Evolutionary conservation across 2,329 filamentous ascomycete genomes (phyloP), one percentile per base, ranked within the genome.

Genomic region (Pseudogymnoascus sp.): DNA sequence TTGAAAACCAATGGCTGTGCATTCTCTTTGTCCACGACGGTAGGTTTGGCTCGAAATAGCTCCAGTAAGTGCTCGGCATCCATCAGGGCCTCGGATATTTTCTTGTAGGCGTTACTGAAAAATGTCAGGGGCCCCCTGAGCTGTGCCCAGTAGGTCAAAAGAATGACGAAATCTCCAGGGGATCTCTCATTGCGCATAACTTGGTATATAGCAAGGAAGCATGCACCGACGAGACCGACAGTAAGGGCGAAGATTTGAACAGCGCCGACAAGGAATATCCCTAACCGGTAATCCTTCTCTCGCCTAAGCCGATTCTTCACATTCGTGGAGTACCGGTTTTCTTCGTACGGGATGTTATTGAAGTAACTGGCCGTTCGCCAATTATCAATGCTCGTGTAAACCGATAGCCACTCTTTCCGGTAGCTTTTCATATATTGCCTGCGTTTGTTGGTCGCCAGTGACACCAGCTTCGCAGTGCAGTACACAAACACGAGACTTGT

Each of bases 91-190:
- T 76, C 74, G 2, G 78, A 76, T 31, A 85, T 74, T 57, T 77
- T 75, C 21, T 77, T 75, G 64, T 81, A 79, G 29, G 78, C 79
- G 67, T 75, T 79, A 0, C 78, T 78, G 42, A 86, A 76, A 11
- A 77, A 76, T n/a, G 77, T 75, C 3, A 86, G 73, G 5, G 83
- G 82, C 2, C 70, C 71, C 63, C 77, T 39, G 66, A 83, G 66
- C 72, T 80, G 73, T 69, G 75, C 73, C 87, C 87, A 90, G 72
- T 89, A 90, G 36, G 83, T 80, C 14, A 87, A 76, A 26, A 90
- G 73, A 16, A 86, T 85, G 4, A 89, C 82, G 66, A 90, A 86
- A 65, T 81, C 81, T 42, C 86, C 86, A 11, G 86, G 76, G 0
- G 80, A 77, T 51, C 78, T 79, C 7, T 72, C 70, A 0, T 80